Base-by-base conservation (phyloP, 2,329 filamentous ascomycete genomes). In the Aspergillus glaucus region DNA sequence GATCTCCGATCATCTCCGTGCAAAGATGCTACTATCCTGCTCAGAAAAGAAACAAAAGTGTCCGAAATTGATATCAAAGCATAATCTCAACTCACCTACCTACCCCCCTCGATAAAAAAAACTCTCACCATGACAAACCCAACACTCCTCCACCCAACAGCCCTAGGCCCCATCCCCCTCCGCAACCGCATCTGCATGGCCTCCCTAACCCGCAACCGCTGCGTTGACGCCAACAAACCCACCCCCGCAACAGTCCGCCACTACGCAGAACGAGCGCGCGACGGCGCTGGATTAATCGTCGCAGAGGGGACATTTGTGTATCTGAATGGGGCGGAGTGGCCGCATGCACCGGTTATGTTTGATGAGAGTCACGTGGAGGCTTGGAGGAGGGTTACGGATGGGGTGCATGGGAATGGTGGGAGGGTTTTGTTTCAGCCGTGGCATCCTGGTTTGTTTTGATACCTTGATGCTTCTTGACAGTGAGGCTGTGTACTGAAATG, bases 141-240 rank as follows among this genome's bases (percentile, higher is more conserved):
- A 12, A 14, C 3, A 1, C 43, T 51, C 7, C 40, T 49, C n/a
- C 22, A 49, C 6, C 40, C 50, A 3, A 14, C 44, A 8, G 32
- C n/a, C 2, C 3, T 50, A n/a, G 48, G 26, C 2, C 32, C 26
- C 2, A 28, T 6, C 15, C 10, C 47, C 22, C 21, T 48, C 30
- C 39, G 46, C 22, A 60, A 59, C 42, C 57, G 59, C 9, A 50
- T 62, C 19, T 52, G 44, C 12, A 62, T 62, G 56, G 55, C 52
- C n/a, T 56, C 60, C 3, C 54, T 62, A 54, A 62, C 60, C 3
- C 58, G 60, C 12, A 62, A 62, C 30, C 59, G 59, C 12, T 58
- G 57, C 40, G 47, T 55, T 1, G 54, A 61, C 9, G 21, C 49
- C 49, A 50, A 51, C 42, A 60, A 55, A 21, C 58, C 57, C 2